Evolutionary conservation across 2,329 filamentous ascomycete genomes (phyloP), one percentile per base, ranked within the genome.

Genomic region (Diaporthe citrichinensis): DNA sequence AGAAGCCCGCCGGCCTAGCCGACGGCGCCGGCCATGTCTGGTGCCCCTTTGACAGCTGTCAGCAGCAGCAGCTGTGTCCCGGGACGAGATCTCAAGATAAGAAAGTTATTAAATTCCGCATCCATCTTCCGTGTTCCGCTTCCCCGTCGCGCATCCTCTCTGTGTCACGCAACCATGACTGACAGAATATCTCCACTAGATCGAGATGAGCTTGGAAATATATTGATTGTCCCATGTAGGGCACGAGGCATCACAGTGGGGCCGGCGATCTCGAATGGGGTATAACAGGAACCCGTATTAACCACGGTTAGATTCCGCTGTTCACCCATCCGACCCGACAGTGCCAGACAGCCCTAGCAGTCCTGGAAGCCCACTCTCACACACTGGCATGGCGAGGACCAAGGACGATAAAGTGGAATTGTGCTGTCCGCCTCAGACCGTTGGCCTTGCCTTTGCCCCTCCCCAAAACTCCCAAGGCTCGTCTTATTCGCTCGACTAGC

Each of bases 121-220:
- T 10, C 34, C n/a, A 25, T 7, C 14, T 68, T 68, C 65, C 65
- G 65, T 41, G 23, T 68, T 68, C 65, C 31, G 65, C 31, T 4
- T 14, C n/a, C 44, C 62, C 62, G 31, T n/a, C 14, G 23, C 1
- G 23, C 44, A 39, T 39, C 46, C 28, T 41, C 8, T 15, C 46
- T 68, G 8, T n/a, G 9, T 53, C n/a, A 28, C 14, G 49, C 31
- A 68, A 39, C 6, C n/a, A 53, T 39, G 31, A 53, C 46, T 51
- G 31, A 39, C 46, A 39, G 20, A 14, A 20, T 39, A 20, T 34
- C 31, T 34, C 46, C 65, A 41, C 46, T 14, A 53, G 65, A 68
- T 68, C 65, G 49, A 68, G 65, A 68, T 53, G 65, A 68, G 65
- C 34, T 39, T 46, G 31, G 15, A 12, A 68, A 53, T 39, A 51